Conservation (phyloP, 306 rosid genomes). For the Echinosophora koreensis region DNA sequence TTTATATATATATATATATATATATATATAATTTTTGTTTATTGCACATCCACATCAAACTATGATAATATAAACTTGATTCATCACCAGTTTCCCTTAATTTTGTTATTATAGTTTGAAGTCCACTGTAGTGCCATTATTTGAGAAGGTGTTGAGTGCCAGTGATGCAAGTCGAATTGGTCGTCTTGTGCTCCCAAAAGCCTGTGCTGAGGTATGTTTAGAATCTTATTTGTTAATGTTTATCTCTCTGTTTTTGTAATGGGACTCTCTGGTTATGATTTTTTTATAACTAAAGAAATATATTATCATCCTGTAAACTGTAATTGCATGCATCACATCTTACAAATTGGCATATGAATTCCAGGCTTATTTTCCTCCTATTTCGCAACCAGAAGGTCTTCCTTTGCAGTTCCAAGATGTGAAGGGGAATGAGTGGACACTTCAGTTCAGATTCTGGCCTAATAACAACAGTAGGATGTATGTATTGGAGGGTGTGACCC, state of each 20-base stretch:
- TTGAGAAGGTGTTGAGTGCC: constrained; percentile 97
- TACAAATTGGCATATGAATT: constrained; percentile 42
- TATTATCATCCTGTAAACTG: neutral
- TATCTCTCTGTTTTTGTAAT: neutral
- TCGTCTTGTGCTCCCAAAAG: constrained; percentile 98
- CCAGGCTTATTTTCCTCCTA: constrained; percentile 95
- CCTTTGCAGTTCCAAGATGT: constrained; percentile 90
- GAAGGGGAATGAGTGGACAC: constrained; percentile 96
- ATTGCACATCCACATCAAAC: constrained; percentile 27
- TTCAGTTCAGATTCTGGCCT: constrained; percentile 99
- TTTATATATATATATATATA: constrained; percentile 20
- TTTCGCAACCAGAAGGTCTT: constrained; percentile 93
- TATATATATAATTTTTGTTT: constrained; percentile 5
- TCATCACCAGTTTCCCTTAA: constrained; percentile 63
- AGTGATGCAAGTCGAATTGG: constrained; percentile 99
- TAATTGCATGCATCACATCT: constrained; percentile 28
- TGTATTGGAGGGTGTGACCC: constrained; percentile 98
- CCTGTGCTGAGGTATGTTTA: constrained; percentile 93
- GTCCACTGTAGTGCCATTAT: constrained; percentile 89
- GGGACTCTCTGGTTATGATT: neutral
- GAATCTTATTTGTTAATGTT: constrained; percentile 19
- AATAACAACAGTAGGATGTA: constrained; percentile 99
- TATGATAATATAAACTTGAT: neutral
- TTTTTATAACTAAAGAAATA: neutral
- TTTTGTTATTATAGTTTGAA: constrained; percentile 72